Evolutionary conservation across 345 rosid species (phyloP), one percentile per base, ranked within the genome.

Genomic region (Camelina laxa): DNA sequence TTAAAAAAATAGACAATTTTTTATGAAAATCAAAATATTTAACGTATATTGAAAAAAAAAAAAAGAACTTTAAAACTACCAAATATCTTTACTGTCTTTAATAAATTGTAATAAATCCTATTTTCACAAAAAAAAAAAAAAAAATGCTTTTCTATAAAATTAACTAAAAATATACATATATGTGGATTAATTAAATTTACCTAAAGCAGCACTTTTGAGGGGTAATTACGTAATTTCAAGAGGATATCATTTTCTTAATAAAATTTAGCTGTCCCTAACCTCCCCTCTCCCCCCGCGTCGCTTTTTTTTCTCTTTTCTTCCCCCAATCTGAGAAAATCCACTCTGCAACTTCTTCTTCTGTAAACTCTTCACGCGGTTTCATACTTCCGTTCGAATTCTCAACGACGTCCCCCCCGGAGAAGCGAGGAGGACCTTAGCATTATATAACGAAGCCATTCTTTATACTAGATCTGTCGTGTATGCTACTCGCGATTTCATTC

Each of bases 251-350:
- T 69, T 61, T 3, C 3, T 0, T 13, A 24, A 70, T 70, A 65
- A 57, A 57, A 50, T 50, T 50, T 41, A 65, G 49, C 76, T 63
- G 39, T 71, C 54, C 54, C 39, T 55, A 54, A 33, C 58, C 67
- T 38, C 58, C 67, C 9, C 41, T 21, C 24, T 4, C 36, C 36
- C 31, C 77, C 80, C 81, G 77, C 81, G 73, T 78, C 69, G 67
- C 72, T 56, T 47, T 65, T 31, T 6, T 4, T 20, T 21, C 9
- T 62, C 3, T 27, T 27, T 5, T 33, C 39, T 8, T 36, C 11
- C 14, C 69, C 68, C 73, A 65, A 78, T 78, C 73, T 70, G 67
- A 70, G 72, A 71, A 59, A 66, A 62, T 42, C 31, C 73, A 47
- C 62, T 78, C 73, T 11, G 39, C 73, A 76, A 35, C 59, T 60